Base-by-base conservation (phyloP, 1,139 yeast genomes). In the Hyphopichia buzzinii region DNA sequence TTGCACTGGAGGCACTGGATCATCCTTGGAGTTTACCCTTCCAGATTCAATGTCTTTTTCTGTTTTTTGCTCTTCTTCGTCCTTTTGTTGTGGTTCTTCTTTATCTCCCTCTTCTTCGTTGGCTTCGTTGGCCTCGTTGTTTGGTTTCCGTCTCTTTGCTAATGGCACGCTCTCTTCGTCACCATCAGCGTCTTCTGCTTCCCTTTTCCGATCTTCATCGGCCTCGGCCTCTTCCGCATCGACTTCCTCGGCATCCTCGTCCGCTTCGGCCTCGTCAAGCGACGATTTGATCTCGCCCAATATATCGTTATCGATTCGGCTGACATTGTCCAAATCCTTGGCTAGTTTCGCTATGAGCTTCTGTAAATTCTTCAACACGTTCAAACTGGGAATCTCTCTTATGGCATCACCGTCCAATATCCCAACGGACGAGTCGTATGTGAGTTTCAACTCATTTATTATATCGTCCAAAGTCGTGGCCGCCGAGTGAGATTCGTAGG, bases 351-450 rank as follows among this genome's bases (percentile, higher is more conserved):
- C 66, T 36, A 83, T 54, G 26, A 72, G 59, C 42, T 70, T 72
- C 51, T 66, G 67, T 39, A 81, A 52, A 31, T 72, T 68, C 23
- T 64, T 60, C 28, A 82, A 60, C 3, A 70, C 63, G 29, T 67
- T 61, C 22, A 72, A 53, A 30, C 57, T 63, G 3, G 87, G 84
- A 1, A 74, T 55, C 17, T 62, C 61, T 24, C 74, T 61, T 1
- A 76, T 64, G 14, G 72, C 55, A 19, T 77, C 81, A 0, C 90
- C 89, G 43, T 73, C 81, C 24, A 83, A 58, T 35, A 77, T 55
- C 1, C 89, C 88, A 12, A 73, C 64, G 26, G 78, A 75, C 6
- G 75, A 64, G 48, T 81, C 86, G 49, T 78, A 82, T 1, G 74
- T 64, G 40, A 82, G 59, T 36, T 71, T 67, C 29, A 81, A 59